Base-by-base conservation (phyloP, 2,329 filamentous ascomycete species). In the Didymella segeticola region DNA sequence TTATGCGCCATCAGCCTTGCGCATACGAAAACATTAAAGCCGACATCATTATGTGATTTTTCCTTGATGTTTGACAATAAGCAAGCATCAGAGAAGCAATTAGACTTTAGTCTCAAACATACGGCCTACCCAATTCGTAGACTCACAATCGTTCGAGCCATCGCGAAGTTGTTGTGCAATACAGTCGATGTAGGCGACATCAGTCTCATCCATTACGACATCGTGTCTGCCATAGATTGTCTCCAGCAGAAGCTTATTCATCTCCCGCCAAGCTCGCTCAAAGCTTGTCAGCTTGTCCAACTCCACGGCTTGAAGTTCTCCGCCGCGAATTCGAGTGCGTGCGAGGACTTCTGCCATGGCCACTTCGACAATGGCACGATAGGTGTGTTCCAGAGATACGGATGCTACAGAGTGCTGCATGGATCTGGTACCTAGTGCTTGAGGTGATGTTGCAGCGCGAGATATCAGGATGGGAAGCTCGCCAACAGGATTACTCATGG, bases 211-310 rank as follows among this genome's bases (percentile, higher is more conserved):
- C 15, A 69, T 27, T 15, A 45, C 22, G 7, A 57, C 30, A 31
- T 66, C 54, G 20, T 46, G 46, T 2, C 60, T 49, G 8, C 64
- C 62, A 41, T 58, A 67, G 14, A 68, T 58, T 1, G 53, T 38
- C 4, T 58, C 36, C 3, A 69, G 45, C 3, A 67, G 15, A 9
- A 38, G 11, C 9, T 57, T 43, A 25, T 66, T 62, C 11, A 37
- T 33, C n/a, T 60, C 56, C 4, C 66, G 57, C 64, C 66, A 69
- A 4, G 57, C 47, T 12, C 29, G 15, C 38, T 64, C 60, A 11
- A 56, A 57, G 2, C 46, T 27, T 3, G 47, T 47, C 14, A 65
- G 26, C 2, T 37, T 20, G 2, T 38, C 14, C 39, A 50, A 55
- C 9, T 60, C 34, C 1, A 65, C 25, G 1, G 14, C 15, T 5